phyloP scores from a whole-genome alignment of 495 filamentous ascomycete genomes.

The Trypethelium eluteriae region DNA sequence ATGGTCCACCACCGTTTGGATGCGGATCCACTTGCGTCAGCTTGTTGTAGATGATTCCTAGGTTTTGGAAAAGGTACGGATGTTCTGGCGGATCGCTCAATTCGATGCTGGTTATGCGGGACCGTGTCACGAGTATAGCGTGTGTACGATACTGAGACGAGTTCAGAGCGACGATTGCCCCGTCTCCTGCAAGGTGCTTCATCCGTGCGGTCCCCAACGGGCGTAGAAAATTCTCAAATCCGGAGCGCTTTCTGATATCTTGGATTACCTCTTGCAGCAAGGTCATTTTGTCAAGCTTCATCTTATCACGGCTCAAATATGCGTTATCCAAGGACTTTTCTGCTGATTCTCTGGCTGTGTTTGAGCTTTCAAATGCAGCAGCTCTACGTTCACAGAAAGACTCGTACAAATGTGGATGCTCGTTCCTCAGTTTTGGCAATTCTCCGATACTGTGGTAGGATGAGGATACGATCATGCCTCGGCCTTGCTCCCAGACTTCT shows the following conservation, averaged over 20 bases:
- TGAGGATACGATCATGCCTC: not conserved
- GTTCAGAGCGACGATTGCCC: constrained; percentile 3
- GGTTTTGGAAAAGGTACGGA: not conserved
- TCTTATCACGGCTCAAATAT: not conserved
- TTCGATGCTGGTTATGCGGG: not conserved
- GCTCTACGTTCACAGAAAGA: not conserved
- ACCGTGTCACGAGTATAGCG: not conserved
- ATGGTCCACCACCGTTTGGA: not conserved
- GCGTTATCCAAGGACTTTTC: not conserved
- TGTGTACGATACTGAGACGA: not conserved
- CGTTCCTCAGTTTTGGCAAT: not conserved
- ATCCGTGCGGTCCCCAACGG: not conserved
- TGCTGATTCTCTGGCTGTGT: not conserved
- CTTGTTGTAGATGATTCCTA: not conserved
- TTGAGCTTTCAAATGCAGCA: not conserved
- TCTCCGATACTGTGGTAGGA: not conserved
- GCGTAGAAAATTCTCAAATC: constrained; percentile 11
- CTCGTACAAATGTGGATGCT: not conserved
- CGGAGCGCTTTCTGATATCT: not conserved
- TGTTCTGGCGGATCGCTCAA: not conserved
- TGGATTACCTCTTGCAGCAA: not conserved
- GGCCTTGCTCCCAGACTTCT: not conserved
- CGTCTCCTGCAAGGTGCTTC: not conserved
- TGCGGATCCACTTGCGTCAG: not conserved
- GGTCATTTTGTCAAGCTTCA: not conserved